These are phyloP conservation scores for Isabelozyma pseudorhagii DNA, from an alignment of 805 yeast species.

Conservation along the genomic window DNA sequence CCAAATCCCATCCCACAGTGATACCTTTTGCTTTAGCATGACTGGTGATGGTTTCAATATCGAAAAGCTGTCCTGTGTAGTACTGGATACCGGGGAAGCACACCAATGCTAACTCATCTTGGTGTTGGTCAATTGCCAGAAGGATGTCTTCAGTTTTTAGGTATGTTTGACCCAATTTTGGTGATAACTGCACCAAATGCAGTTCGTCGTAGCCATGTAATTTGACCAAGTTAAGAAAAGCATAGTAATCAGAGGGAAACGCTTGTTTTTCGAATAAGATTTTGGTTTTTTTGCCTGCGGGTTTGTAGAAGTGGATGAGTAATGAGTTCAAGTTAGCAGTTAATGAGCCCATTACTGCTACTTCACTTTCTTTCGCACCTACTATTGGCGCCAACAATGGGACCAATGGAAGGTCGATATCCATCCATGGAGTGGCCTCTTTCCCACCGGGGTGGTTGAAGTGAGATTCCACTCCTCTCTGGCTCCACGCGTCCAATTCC, in stretches of 20 bases:
- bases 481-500: slow-evolving; percentile 82
- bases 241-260: slow-evolving; percentile 90
- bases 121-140: slow-evolving; percentile 49
- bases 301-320: slow-evolving; percentile 71
- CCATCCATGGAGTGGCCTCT: slow-evolving; percentile 71
- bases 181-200: slow-evolving; percentile 61
- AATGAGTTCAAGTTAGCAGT: slow-evolving; percentile 80
- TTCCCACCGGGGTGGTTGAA: slow-evolving; percentile 58
- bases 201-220: slow-evolving; percentile 54
- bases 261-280: slow-evolving; percentile 84
- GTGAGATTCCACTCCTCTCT: slow-evolving; percentile 81
- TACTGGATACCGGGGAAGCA: slow-evolving; percentile 88
- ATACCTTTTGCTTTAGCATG: slow-evolving; percentile 52
- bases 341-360: slow-evolving; percentile 83
- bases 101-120: slow-evolving; percentile 65
- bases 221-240: slow-evolving; percentile 69
- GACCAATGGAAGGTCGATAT: slow-evolving; percentile 73
- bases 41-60: slow-evolving; percentile 66
- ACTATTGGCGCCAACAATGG: slow-evolving; percentile 70
- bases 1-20: slow-evolving; percentile 89
- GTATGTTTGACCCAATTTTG: slow-evolving; percentile 54
- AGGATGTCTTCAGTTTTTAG: slow-evolving; percentile 65
- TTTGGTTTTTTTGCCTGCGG: slow-evolving; percentile 55
- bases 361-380: slow-evolving; percentile 74
- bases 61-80: slow-evolving; percentile 87